These are phyloP conservation scores for Hypoxylon fuscum DNA, from an alignment of 495 filamentous ascomycete genomes.

Conservation along the genomic window DNA sequence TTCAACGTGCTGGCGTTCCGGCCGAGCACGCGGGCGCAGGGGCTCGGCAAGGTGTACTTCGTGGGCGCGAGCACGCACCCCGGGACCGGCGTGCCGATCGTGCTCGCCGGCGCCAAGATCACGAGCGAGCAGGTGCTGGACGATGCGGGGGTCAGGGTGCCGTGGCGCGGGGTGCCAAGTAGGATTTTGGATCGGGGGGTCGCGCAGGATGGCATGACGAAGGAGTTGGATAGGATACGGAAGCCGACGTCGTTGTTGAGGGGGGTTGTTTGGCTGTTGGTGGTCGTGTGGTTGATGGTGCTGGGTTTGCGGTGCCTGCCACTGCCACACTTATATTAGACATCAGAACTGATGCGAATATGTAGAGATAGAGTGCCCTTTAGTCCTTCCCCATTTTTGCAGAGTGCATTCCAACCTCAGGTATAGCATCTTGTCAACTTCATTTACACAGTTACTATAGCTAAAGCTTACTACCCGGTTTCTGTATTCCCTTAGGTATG, in stretches of 20 bases:
- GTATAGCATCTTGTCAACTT: too few species aligned
- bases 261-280: conserved; percentile 12
- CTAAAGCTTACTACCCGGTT: too few species aligned
- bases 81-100: conserved; percentile 75
- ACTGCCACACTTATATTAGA: conserved; percentile 2
- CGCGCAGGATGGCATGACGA: conserved; percentile 32
- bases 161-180: conserved; percentile 47
- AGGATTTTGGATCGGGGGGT: conserved; percentile 33
- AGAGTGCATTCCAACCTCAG: too few species aligned
- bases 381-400: too few species aligned
- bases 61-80: conserved; percentile 77
- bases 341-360: neutral
- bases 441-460: too few species aligned
- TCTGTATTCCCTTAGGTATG: too few species aligned
- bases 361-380: too few species aligned
- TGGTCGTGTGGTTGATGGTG: conserved; percentile 2
- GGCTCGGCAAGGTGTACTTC: conserved; percentile 64
- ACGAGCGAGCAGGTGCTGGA: conserved; percentile 65
- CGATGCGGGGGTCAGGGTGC: conserved; percentile 49
- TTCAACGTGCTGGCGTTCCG: conserved; percentile 76
- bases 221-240: conserved; percentile 45
- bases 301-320: neutral
- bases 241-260: conserved; percentile 14
- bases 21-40: conserved; percentile 62
- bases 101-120: conserved; percentile 69